Percentiles rank a stretch among this genome's conserved stretches.
phyloP scores from a whole-genome alignment of 2,329 filamentous ascomycete genomes.

The Colletotrichum sp. region DNA sequence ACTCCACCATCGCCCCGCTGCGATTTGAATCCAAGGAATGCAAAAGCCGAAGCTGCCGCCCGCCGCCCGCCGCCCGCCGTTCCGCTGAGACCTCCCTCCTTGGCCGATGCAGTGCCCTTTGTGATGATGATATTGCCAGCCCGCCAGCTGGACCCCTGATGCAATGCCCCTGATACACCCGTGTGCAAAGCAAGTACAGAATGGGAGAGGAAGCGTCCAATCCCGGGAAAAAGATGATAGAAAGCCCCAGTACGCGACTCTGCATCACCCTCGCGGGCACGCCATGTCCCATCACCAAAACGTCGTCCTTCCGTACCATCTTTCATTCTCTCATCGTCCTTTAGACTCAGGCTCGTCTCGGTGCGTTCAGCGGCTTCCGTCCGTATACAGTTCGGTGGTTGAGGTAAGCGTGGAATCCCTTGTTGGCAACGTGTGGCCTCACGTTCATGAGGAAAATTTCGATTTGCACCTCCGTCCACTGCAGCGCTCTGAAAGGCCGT shows the following conservation, averaged over 20 bases:
- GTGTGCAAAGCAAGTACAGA: background rate
- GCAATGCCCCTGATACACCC: conserved; percentile 9
- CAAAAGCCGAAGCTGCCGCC: background rate
- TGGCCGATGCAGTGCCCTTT: conserved; percentile 3
- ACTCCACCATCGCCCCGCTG: conserved; percentile 14
- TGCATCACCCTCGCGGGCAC: background rate
- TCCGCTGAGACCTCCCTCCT: background rate
- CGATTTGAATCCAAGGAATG: background rate
- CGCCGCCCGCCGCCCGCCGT: background rate
- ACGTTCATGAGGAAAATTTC: conserved; percentile 50
- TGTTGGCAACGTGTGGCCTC: conserved; percentile 41
- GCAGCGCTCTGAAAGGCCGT: conserved; percentile 41
- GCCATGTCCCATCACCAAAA: background rate
- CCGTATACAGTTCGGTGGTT: conserved; percentile 44
- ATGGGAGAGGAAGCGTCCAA: background rate
- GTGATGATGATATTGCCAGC: conserved; percentile 8
- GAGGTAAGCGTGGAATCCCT: conserved; percentile 43
- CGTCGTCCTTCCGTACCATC: background rate
- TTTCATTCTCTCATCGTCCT: background rate
- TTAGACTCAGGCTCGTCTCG: background rate
- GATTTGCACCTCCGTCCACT: conserved; percentile 46
- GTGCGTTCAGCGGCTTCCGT: conserved; percentile 36
- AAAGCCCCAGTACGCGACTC: background rate
- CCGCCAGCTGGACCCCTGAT: background rate
- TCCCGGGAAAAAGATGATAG: background rate